Conservation (phyloP, 768 basidiomycete genomes). For the Crucibulum laeve region DNA sequence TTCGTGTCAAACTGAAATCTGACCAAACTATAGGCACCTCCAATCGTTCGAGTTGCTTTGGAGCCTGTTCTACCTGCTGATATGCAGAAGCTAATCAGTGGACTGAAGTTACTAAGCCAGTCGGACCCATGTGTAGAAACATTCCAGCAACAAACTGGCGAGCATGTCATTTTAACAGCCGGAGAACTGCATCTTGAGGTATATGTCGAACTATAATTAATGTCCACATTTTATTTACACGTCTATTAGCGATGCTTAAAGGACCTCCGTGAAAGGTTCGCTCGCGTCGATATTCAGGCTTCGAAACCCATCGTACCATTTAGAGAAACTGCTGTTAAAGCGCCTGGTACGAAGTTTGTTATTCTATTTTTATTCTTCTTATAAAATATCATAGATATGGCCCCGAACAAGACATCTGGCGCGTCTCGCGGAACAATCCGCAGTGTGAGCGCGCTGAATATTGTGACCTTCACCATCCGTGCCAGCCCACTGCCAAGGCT, state of each 20-base stretch:
- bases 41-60: conserved; percentile 93
- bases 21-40: conserved; percentile 51
- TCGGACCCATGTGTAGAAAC: conserved; percentile 97
- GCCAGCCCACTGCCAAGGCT: conserved; percentile 71
- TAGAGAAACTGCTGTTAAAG: conserved; percentile 89
- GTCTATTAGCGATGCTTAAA: conserved; percentile 80
- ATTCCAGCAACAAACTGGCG: conserved; percentile 95
- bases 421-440: conserved; percentile 75
- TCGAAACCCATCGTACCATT: conserved; percentile 98
- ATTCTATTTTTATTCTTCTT: background rate
- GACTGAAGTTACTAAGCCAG: conserved; percentile 85
- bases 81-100: conserved; percentile 84
- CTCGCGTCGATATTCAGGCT: conserved; percentile 86
- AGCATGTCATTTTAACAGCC: conserved; percentile 94
- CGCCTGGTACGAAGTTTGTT: conserved; percentile 43
- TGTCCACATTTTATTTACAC: background rate
- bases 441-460: conserved; percentile 60
- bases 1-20: background rate
- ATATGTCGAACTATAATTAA: conserved; percentile 8
- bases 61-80: conserved; percentile 82
- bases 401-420: conserved; percentile 68
- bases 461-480: conserved; percentile 82
- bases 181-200: conserved; percentile 97
- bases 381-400: conserved; percentile 65
- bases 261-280: conserved; percentile 94